Base-by-base conservation (phyloP, 1,139 yeast genomes). In the Saccharomyces uvarum region DNA sequence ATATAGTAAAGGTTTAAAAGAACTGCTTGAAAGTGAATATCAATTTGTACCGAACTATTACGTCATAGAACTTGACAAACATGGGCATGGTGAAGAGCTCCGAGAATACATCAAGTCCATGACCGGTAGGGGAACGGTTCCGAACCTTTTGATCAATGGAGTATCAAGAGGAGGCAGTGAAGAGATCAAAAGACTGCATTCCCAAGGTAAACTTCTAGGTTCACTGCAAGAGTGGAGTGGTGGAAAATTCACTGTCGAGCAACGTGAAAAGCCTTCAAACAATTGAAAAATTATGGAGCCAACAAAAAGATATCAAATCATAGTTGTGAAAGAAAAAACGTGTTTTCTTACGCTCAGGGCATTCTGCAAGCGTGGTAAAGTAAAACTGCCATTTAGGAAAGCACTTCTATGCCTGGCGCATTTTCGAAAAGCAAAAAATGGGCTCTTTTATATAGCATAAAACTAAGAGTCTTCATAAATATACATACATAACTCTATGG, bases 41-140 rank as follows among this genome's bases (percentile, higher is more conserved):
- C 78, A 79, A 55, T 81, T 93, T 57, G 76, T 79, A 1, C 99
- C 98, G 2, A 74, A 75, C 47, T 91, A 89, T 4, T 68, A 76
- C 11, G 78, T 88, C 50, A 89, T 91, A 28, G 98, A 93, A 68
- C 77, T 93, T 54, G 98, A 93, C 71, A 77, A 76, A 65, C 95
- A 90, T 68, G 77, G 79, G 50, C 79, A 83, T 64, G 93, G 93
- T 1, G 68, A 70, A 13, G 81, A 77, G 55, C 73, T 86, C 57
- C 93, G 86, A 67, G 77, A 73, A 14, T 82, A 81, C 67, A 75
- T 86, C 54, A 81, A 75, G 11, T 74, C 75, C 51, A 70, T 77
- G 51, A 77, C 87, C 2, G 86, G 86, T 2, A 77, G 93, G 65
- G 70, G 67, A 21, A 86, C 93, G 0, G 95, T 86, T 4, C 95